A percentile compares a stretch with the other conserved stretches of the same genome.
Evolutionary conservation across 2,329 filamentous ascomycete genomes (phyloP).

Genomic region (Lachnellula suecica): DNA sequence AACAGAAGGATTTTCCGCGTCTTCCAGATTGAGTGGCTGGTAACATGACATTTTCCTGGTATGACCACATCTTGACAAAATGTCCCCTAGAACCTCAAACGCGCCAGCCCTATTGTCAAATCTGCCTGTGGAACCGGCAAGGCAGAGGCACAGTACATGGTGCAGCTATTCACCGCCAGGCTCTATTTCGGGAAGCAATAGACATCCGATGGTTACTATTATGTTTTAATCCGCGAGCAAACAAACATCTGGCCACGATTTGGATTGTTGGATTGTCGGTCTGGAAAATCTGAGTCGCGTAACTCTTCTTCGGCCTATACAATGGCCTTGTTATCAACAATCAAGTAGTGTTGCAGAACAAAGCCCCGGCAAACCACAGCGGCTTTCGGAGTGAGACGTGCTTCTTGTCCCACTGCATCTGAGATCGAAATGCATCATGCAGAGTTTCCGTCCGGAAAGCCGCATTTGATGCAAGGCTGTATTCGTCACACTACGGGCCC

Average conservation of each 20-base stretch:
- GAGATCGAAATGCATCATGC: slow-evolving; percentile 22
- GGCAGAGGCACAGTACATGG: neutral
- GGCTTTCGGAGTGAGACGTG: slow-evolving; percentile 2
- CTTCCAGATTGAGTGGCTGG: slow-evolving; percentile 20
- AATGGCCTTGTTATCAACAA: slow-evolving; percentile 9
- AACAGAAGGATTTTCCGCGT: slow-evolving; percentile 15
- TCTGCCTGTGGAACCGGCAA: neutral
- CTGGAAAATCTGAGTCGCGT: neutral
- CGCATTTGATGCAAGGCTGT: slow-evolving; percentile 17
- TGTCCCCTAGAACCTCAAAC: slow-evolving; percentile 1
- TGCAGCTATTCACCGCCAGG: slow-evolving; percentile 15
- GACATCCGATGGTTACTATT: neutral
- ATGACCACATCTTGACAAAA: neutral
- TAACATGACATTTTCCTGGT: slow-evolving; percentile 6
- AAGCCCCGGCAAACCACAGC: slow-evolving; percentile 12
- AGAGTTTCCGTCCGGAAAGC: slow-evolving; percentile 18
- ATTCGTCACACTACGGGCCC: slow-evolving; percentile 3
- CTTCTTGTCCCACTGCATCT: slow-evolving; percentile 17
- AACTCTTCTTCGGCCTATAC: slow-evolving; percentile 11
- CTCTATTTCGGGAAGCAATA: slow-evolving; percentile 5
- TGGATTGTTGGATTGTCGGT: slow-evolving; percentile 14
- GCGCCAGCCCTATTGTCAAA: slow-evolving; percentile 1
- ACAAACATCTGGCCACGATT: slow-evolving; percentile 11
- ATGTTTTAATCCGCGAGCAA: slow-evolving; percentile 10
- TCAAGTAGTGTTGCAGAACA: slow-evolving; percentile 2